Base-by-base conservation (phyloP, 139 green algal species). In the Tetradesmus obliquus region DNA sequence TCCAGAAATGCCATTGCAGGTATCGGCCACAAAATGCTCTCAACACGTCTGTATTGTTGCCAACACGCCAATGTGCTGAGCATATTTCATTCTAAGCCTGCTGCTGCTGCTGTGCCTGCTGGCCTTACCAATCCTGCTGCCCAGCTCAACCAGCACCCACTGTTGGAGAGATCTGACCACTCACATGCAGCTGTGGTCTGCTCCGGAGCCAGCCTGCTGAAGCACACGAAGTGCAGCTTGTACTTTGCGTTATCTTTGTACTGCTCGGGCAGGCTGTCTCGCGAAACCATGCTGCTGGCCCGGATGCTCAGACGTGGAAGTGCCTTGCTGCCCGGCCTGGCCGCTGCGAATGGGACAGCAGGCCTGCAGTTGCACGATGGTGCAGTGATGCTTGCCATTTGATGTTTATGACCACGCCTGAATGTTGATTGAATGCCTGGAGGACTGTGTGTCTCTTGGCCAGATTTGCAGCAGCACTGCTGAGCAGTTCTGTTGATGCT, bases 211-310 rank as follows among this genome's bases (percentile, higher is more conserved):
- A 88, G 84, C 58, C 84, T 79, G 9, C 22, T 62, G 58, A 88
- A 88, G 12, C 24, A 57, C 1, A 88, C 84, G 20, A 88, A 88
- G 2, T 88, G 84, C 84, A 88, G 84, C 84, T 88, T 88, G 60
- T 88, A 88, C n/a, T 57, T 57, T 12, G 1, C 55, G 10, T 57
- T 2, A 8, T 88, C 83, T 60, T 60, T 80, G 24, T 80, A 88
- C 60, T 88, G 58, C 19, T 88, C 58, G 15, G 58, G 84, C 10
- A 88, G 58, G 60, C n/a, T 88, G 12, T 58, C 32, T 13, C 71
- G 66, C 4, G 84, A 88, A 5, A 88, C 84, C n/a, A 88, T 88
- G 24, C 84, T 88, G 45, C 19, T 71, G 15, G 60, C 60, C 19
- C 60, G 7, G 9, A 71, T 1, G 10, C 60, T 15, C 60, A 71